Evolutionary conservation across 169 alveolate species (phyloP).

Genomic region (Cyclospora cayetanensis): DNA sequence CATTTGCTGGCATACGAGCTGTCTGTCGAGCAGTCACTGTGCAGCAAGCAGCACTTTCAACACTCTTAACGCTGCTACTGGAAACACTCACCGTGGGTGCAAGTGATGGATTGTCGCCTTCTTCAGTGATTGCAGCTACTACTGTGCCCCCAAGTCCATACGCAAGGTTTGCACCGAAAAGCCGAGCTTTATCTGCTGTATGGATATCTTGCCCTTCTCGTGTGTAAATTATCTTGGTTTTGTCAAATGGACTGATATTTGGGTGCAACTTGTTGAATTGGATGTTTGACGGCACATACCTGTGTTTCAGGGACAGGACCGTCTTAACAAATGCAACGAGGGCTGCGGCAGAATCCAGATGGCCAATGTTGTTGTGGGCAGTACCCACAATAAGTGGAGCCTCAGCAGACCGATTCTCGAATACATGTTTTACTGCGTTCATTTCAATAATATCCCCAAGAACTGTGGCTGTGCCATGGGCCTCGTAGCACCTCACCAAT

Average conservation of each 20-base stretch:
- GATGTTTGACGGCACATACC: constrained; percentile 79
- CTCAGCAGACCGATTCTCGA: constrained; percentile 32
- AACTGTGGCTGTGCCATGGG: constrained; percentile 86
- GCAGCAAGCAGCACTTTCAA: too few species aligned
- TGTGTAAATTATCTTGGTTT: constrained; percentile 31
- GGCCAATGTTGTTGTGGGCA: constrained; percentile 78
- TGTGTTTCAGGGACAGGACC: constrained; percentile 73
- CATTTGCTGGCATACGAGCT: too few species aligned
- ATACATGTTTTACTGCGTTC: constrained; percentile 74
- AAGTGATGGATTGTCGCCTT: constrained; percentile 55
- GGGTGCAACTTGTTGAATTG: constrained; percentile 80
- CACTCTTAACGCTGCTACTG: too few species aligned
- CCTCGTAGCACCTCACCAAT: constrained; percentile 73
- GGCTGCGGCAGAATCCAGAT: constrained; percentile 83
- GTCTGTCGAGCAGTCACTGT: too few species aligned
- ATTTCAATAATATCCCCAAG: constrained; percentile 84
- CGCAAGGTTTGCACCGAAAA: constrained; percentile 68
- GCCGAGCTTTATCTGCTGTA: neutral
- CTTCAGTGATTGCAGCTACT: constrained; percentile 64
- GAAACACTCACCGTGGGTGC: constrained; percentile 16
- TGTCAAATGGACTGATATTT: constrained; percentile 71
- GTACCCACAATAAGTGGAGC: constrained; percentile 74
- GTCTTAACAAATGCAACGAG: constrained; percentile 77
- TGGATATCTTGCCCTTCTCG: constrained; percentile 40
- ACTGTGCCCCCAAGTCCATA: constrained; percentile 70